These are phyloP conservation scores for Pleurotus ostreatus DNA, from an alignment of 768 basidiomycete genomes.

Conservation along the genomic window DNA sequence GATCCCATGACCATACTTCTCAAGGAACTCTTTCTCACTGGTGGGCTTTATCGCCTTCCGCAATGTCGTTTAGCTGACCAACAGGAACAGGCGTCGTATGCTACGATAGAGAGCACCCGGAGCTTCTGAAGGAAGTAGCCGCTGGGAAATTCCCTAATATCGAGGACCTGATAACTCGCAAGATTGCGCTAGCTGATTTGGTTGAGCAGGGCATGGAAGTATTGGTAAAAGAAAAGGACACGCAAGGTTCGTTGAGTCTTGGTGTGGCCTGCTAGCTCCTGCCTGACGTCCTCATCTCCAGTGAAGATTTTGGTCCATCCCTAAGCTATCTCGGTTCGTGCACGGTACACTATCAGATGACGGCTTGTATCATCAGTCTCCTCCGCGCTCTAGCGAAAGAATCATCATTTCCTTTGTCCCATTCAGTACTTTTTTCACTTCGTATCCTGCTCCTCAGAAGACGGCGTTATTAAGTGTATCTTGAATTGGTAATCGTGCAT, in stretches of 20 bases:
- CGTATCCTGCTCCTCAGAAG: too few relatives aligned
- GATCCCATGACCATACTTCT: constrained; percentile 31
- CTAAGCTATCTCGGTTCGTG: neutral
- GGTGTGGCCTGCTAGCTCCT: neutral
- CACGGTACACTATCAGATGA: neutral
- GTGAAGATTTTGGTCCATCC: constrained; percentile 37
- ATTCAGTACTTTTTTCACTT: too few relatives aligned
- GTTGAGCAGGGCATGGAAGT: constrained; percentile 38
- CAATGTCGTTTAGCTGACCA: neutral
- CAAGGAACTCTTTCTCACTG: constrained; percentile 35
- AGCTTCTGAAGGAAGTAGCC: constrained; percentile 34
- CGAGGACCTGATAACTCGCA: constrained; percentile 38
- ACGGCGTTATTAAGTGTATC: too few relatives aligned
- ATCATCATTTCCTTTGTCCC: too few relatives aligned
- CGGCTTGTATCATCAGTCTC: too few relatives aligned
- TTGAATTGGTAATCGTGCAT: too few relatives aligned
- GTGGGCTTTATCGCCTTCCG: constrained; percentile 17
- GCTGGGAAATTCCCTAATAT: constrained; percentile 33
- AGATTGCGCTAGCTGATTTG: constrained; percentile 36
- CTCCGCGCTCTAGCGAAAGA: too few relatives aligned
- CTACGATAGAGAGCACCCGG: constrained; percentile 34
- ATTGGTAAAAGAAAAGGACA: constrained; percentile 35
- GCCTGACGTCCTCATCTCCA: constrained; percentile 7
- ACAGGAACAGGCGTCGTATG: constrained; percentile 25
- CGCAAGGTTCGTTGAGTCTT: constrained; percentile 27